Evolutionary conservation across 2,329 filamentous ascomycete species (phyloP), one percentile per base, ranked within the genome.

Genomic region (Endothia cerciana): DNA sequence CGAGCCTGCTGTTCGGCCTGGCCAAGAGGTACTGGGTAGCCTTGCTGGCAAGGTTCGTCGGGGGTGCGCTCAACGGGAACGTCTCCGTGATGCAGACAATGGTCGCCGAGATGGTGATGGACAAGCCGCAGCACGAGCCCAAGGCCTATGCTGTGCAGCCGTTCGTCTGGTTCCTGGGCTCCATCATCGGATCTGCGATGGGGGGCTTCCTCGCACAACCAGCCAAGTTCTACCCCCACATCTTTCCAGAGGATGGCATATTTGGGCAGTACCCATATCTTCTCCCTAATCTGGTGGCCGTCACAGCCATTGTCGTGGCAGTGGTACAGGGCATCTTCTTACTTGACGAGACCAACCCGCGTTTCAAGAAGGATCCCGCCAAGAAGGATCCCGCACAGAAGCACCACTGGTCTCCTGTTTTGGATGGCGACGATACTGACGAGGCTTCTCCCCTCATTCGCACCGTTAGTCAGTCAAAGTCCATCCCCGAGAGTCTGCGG

Each of bases 191-290:
- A 5, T 63, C 60, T 15, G 66, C 66, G 17, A 68, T 68, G 66
- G 66, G 66, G 5, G 66, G 66, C 13, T 68, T 58, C n/a, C 66
- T 68, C 5, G 66, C 66, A 1, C 66, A 68, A 28, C 66, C 66
- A n/a, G 66, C 66, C 10, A 66, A 62, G 40, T 68, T 68, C 57
- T 68, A 68, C 30, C 66, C 66, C 2, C 68, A 66, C 0, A 47
- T 78, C 25, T 81, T 81, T 56, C 71, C 78, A 2, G 68, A 73
- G 33, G 78, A 80, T 33, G 79, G 79, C 1, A 53, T 81, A 1
- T 81, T 80, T 58, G 89, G 89, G 51, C 82, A 83, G 8, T 92
- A 89, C 71, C 91, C 91, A 0, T 94, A 91, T 70, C 81, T 92
- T n/a, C 78, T 79, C 36, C 77, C 77, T 3, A 79, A 79, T 49